Evolutionary conservation across 345 rosid species (phyloP).

Genomic region (Linum lewisii): DNA sequence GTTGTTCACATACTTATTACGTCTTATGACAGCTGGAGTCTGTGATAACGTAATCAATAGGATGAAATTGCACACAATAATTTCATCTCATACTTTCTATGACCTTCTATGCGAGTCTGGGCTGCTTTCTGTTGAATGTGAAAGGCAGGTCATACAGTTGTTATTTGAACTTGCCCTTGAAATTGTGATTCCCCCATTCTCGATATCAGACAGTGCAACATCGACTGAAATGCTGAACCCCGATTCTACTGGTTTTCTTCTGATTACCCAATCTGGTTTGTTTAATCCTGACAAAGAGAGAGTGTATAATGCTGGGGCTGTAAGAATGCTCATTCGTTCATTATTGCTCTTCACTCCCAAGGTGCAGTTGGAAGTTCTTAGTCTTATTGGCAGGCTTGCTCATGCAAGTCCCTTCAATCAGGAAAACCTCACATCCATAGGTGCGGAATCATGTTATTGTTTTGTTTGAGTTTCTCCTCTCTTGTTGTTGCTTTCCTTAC

Average conservation of each 20-base stretch:
- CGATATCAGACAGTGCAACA: constrained; percentile 41
- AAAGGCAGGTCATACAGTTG: constrained; percentile 91
- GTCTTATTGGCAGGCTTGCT: constrained; percentile 73
- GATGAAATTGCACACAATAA: constrained; percentile 65
- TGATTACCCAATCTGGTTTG: constrained; percentile 49
- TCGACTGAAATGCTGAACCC: constrained; percentile 35
- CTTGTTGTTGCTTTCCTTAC: constrained; percentile 18
- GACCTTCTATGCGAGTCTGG: constrained; percentile 92
- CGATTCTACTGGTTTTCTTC: constrained; percentile 39
- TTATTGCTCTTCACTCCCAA: constrained; percentile 88
- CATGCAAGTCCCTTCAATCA: constrained; percentile 84
- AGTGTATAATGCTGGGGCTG: constrained; percentile 82
- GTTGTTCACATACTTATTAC: constrained; percentile 73
- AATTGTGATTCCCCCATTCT: constrained; percentile 84
- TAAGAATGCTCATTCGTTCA: constrained; percentile 74
- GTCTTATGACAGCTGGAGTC: constrained; percentile 86
- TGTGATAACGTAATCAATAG: constrained; percentile 70
- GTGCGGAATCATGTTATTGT: constrained; percentile 35
- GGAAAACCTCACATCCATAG: constrained; percentile 88
- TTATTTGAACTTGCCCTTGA: constrained; percentile 93
- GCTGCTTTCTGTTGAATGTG: constrained; percentile 85
- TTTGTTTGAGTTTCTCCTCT: background rate
- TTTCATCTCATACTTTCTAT: constrained; percentile 81
- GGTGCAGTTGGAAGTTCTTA: constrained; percentile 81
- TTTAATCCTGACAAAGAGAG: constrained; percentile 72